Base-by-base conservation (phyloP, 2,329 filamentous ascomycete genomes). In the Achaetomium macrosporum region DNA sequence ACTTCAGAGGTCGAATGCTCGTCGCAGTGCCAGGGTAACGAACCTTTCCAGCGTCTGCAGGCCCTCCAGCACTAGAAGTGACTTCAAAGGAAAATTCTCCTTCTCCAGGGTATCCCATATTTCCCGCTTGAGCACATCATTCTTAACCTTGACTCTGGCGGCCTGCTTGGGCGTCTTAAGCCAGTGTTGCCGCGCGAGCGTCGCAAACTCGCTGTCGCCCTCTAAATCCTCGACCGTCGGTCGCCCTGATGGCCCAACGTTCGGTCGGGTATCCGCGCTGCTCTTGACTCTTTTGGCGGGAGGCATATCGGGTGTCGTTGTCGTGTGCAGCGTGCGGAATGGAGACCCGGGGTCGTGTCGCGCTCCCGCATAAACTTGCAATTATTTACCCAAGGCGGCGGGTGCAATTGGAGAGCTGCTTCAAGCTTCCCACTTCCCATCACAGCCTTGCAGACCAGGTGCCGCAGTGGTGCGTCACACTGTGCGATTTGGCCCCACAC, bases 21-120 rank as follows among this genome's bases (percentile, higher is more conserved):
- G n/a, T 4, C 25, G 25, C 25, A 25, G 25, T 25, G 9, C 25
- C 29, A 13, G 33, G 16, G 42, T 17, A 33, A 19, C 13, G n/a
- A n/a, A 37, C 71, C 80, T 87, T 69, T 99, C 93, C 54, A 99
- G 72, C 40, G 91, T 83, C 73, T 96, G 93, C 62, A 97, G 72
- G 62, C 90, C 92, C 71, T 99, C 93, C 51, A 99, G 77, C 25
- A 88, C 80, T 59, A 95, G 74, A 19, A 99, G 77, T 5, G 87
- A 87, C 67, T 83, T 86, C 68, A 86, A 83, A 33, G 82, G 76
- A 66, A 96, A 97, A 51, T 81, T 78, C 50, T 90, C 87, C 59
- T 84, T 83, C 70, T 96, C 90, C 62, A 99, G 73, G 51, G 83
- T 78, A 69, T 95, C 88, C 90, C 92, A 99, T 53, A 99, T 84